Evolutionary conservation across 306 rosid species (phyloP).

Genomic region (Prunus kanzakura): DNA sequence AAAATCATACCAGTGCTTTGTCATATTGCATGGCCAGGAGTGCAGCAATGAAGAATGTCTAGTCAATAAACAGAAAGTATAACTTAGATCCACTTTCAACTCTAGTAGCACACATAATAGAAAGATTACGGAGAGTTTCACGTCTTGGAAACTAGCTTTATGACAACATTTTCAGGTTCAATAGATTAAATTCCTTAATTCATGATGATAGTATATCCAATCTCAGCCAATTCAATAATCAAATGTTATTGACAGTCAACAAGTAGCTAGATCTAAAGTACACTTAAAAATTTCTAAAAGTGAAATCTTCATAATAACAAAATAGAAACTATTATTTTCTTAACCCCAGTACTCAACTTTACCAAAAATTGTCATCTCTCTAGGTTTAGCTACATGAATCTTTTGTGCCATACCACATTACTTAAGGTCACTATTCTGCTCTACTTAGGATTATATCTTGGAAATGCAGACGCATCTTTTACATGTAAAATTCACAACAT

Average conservation of each 20-base stretch:
- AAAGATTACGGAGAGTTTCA: not conserved
- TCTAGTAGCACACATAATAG: conserved; percentile 7
- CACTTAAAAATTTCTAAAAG: not conserved
- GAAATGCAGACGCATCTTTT: not conserved
- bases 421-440: not conserved
- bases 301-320: not conserved
- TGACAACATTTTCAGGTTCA: not conserved
- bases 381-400: not conserved
- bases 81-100: conserved; percentile 21
- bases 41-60: conserved; percentile 99
- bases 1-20: conserved; percentile 73
- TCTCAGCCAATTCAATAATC: not conserved
- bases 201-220: not conserved
- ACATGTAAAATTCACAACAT: not conserved
- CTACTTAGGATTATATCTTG: not conserved
- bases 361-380: not conserved
- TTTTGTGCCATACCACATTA: not conserved
- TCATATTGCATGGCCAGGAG: conserved; percentile 96
- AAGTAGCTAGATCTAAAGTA: not conserved
- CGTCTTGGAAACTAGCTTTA: not conserved
- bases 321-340: not conserved
- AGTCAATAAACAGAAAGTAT: conserved; percentile 30
- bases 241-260: not conserved
- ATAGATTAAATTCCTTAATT: not conserved
- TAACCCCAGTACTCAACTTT: not conserved